A percentile compares a stretch with the other conserved stretches of the same genome.
Conservation (phyloP, 805 yeast genomes). For the Ogataea trehalophila region DNA sequence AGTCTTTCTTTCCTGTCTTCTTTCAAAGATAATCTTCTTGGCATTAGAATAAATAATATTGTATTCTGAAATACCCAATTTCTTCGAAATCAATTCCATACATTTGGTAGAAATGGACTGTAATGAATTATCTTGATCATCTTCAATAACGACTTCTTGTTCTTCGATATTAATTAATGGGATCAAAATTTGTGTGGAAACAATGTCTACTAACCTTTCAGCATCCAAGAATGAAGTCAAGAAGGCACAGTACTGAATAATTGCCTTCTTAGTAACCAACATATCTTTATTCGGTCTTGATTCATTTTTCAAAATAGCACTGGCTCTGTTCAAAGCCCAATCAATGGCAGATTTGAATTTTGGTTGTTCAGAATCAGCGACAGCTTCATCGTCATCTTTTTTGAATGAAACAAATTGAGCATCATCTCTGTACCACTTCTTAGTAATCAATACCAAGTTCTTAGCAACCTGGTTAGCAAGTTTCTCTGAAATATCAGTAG, state of each 20-base stretch:
- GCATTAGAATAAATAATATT: constrained; percentile 58
- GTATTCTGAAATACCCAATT: constrained; percentile 69
- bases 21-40: constrained; percentile 49
- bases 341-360: constrained; percentile 39
- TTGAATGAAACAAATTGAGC: constrained; percentile 30
- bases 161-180: constrained; percentile 32
- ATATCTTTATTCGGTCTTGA: constrained; percentile 46
- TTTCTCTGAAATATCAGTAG: constrained; percentile 64
- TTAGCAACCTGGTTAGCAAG: constrained; percentile 63
- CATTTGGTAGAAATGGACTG: constrained; percentile 53
- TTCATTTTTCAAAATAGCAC: constrained; percentile 64
- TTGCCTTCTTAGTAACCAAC: constrained; percentile 56
- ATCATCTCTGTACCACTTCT: constrained; percentile 51
- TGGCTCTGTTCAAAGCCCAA: constrained; percentile 59
- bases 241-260: constrained; percentile 69
- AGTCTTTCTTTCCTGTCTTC: constrained; percentile 72
- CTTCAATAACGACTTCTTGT: constrained; percentile 28
- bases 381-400: constrained; percentile 20
- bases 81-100: constrained; percentile 57
- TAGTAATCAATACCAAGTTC: constrained; percentile 55
- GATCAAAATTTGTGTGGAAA: constrained; percentile 30
- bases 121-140: constrained; percentile 24
- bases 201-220: constrained; percentile 36
- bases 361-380: constrained; percentile 23
- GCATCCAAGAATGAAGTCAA: constrained; percentile 42